A percentile compares a stretch with the other conserved stretches of the same genome.
Evolutionary conservation across 441 rosid species (phyloP).

Genomic region (Adansonia grandidieri): DNA sequence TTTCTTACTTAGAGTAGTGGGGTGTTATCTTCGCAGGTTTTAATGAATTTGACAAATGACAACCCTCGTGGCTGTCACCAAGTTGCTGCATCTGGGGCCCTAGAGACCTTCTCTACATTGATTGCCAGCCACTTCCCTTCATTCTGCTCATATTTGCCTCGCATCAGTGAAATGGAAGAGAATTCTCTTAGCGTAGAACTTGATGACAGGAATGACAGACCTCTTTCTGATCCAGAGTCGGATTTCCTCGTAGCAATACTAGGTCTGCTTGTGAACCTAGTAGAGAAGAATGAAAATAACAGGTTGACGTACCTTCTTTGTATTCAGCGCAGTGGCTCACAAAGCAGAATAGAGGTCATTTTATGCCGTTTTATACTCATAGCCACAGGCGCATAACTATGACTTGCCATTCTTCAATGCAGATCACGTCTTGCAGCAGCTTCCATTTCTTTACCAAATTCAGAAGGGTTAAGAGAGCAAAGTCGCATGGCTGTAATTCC

Average conservation of each 20-base stretch:
- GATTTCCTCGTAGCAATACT: constrained; percentile 93
- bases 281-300: constrained; percentile 88
- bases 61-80: constrained; percentile 81
- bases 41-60: constrained; percentile 94
- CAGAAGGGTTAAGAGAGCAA: constrained; percentile 53
- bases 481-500: constrained; percentile 66
- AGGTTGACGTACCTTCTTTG: constrained; percentile 51
- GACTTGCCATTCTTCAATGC: constrained; percentile 28
- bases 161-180: constrained; percentile 41
- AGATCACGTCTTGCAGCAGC: constrained; percentile 83
- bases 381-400: neutral
- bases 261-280: constrained; percentile 91
- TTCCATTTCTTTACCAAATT: constrained; percentile 53
- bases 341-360: constrained; percentile 14
- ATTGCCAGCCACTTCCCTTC: constrained; percentile 82
- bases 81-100: constrained; percentile 81
- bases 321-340: constrained; percentile 5
- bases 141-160: constrained; percentile 54
- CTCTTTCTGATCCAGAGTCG: constrained; percentile 79
- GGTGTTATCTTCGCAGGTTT: constrained; percentile 57
- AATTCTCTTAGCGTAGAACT: constrained; percentile 34
- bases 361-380: neutral
- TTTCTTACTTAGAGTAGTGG: neutral
- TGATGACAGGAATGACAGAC: constrained; percentile 45
- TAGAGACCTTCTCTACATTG: constrained; percentile 76